Conservation (phyloP, 2,329 filamentous ascomycete species). For the Calonectria hongkongensis region DNA sequence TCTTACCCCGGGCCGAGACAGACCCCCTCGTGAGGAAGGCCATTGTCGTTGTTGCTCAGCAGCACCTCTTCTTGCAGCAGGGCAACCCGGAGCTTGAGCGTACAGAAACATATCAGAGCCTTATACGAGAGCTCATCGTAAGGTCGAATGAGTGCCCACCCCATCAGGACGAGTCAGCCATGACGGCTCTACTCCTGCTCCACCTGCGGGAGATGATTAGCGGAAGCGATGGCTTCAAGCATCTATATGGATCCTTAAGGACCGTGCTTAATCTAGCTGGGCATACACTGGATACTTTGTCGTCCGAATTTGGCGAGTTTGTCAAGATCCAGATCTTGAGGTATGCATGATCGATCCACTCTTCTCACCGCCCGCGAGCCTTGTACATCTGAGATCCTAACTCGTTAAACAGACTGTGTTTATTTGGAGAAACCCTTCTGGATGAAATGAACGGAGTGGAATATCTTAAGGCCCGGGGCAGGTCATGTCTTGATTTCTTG, state of each 20-base stretch:
- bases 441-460: slow-evolving; percentile 47
- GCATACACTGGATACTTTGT: slow-evolving; percentile 11
- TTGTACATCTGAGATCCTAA: background rate
- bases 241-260: slow-evolving; percentile 46
- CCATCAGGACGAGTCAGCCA: slow-evolving; percentile 49
- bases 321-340: slow-evolving; percentile 49
- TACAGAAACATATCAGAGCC: slow-evolving; percentile 37
- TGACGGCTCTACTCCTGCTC: slow-evolving; percentile 44
- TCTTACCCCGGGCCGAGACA: slow-evolving; percentile 46
- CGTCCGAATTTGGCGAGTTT: slow-evolving; percentile 45
- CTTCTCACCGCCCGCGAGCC: background rate
- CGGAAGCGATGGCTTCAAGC: slow-evolving; percentile 49
- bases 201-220: slow-evolving; percentile 52
- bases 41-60: slow-evolving; percentile 46
- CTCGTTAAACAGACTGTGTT: slow-evolving; percentile 35
- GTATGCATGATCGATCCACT: slow-evolving; percentile 9
- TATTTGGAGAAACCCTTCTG: slow-evolving; percentile 49
- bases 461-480: slow-evolving; percentile 47
- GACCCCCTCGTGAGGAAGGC: slow-evolving; percentile 47
- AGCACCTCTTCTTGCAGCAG: slow-evolving; percentile 47
- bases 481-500: slow-evolving; percentile 50
- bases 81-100: slow-evolving; percentile 37
- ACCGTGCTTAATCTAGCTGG: slow-evolving; percentile 45
- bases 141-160: slow-evolving; percentile 47
- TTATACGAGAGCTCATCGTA: slow-evolving; percentile 45